These are phyloP conservation scores for Papiliotrema terrestris DNA, from an alignment of 1,284 basidiomycete genomes.

Conservation along the genomic window DNA sequence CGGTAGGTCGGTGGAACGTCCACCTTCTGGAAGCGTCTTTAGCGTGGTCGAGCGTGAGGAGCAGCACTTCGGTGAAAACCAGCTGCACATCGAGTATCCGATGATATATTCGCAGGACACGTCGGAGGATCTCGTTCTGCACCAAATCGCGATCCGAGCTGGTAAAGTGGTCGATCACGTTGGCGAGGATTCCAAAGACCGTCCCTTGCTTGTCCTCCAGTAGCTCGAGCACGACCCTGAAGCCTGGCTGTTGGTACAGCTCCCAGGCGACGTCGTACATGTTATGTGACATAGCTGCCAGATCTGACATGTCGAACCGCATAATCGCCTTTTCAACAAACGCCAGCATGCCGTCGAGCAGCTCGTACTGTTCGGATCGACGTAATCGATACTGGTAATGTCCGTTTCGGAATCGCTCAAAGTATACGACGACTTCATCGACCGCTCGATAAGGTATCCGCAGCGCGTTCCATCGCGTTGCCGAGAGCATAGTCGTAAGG, in stretches of 20 bases:
- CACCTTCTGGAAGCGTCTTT: slow-evolving; percentile 18
- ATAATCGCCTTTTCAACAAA: slow-evolving; percentile 82
- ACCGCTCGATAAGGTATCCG: slow-evolving; percentile 59
- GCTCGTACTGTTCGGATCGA: slow-evolving; percentile 74
- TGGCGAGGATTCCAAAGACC: slow-evolving; percentile 57
- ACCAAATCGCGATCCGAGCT: slow-evolving; percentile 32
- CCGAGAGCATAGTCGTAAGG: slow-evolving; percentile 70
- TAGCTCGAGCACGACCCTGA: slow-evolving; percentile 76
- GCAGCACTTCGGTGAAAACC: slow-evolving; percentile 81
- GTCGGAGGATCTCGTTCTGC: slow-evolving; percentile 62
- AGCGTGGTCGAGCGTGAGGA: slow-evolving; percentile 66
- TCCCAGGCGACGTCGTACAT: slow-evolving; percentile 28
- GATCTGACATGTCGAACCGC: slow-evolving; percentile 67
- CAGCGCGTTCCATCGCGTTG: slow-evolving; percentile 18
- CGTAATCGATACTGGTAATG: slow-evolving; percentile 78
- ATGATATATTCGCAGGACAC: slow-evolving; percentile 76
- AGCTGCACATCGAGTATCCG: slow-evolving; percentile 81
- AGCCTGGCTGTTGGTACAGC: slow-evolving; percentile 71
- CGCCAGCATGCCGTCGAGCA: slow-evolving; percentile 76
- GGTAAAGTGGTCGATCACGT: slow-evolving; percentile 45
- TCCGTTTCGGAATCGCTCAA: too few relatives aligned
- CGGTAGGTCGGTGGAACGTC: slow-evolving; percentile 36
- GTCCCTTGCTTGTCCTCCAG: slow-evolving; percentile 59
- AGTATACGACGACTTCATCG: slow-evolving; percentile 77
- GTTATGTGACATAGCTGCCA: slow-evolving; percentile 26